Evolutionary conservation across 306 rosid genomes (phyloP), one percentile per base, ranked within the genome.

Genomic region (Quercus suber): DNA sequence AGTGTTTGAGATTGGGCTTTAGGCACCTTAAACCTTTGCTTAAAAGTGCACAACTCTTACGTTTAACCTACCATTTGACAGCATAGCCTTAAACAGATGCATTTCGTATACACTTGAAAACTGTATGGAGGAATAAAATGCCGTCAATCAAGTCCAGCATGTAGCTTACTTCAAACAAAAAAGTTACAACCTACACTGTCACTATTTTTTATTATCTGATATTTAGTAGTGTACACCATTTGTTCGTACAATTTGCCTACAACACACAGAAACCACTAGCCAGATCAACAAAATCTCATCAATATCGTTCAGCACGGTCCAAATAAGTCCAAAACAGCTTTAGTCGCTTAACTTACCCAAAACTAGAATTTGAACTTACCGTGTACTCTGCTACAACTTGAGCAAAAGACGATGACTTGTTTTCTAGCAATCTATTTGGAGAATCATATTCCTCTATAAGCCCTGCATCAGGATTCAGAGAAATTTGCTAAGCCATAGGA

Each of bases 361-460:
- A 80, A 58, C 75, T 78, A 28, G 94, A 86, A 41, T 56, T 82
- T 4, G 97, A 90, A 75, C 97, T 89, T 71, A 76, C 76, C 15
- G 88, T 88, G 81, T 94, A 94, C 83, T 94, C 97, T 7, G 90
- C 90, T 56, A 94, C 96, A 73, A 92, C 94, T 78, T 87, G 90
- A 41, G 97, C 80, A 76, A 94, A 94, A 59, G 96, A 86, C 0
- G 97, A 94, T 6, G 91, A 84, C 68, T 88, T 92, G 76, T 94
- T 76, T 76, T 89, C 97, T 3, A 94, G 73, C 83, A 94, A 80
- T 80, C 73, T 86, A 27, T 80, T 65, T 1, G 97, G 97, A 4
- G 94, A 69, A 78, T 92, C 91, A 45, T 69, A 82, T 81, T 94
- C 97, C 81, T 92, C 92, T 27, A 90, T 81, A 18, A 87, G 89